Evolutionary conservation across 164 flowering plant genomes (phyloP), one percentile per base, ranked within the genome.

Genomic region (Kingdonia uniflora): DNA sequence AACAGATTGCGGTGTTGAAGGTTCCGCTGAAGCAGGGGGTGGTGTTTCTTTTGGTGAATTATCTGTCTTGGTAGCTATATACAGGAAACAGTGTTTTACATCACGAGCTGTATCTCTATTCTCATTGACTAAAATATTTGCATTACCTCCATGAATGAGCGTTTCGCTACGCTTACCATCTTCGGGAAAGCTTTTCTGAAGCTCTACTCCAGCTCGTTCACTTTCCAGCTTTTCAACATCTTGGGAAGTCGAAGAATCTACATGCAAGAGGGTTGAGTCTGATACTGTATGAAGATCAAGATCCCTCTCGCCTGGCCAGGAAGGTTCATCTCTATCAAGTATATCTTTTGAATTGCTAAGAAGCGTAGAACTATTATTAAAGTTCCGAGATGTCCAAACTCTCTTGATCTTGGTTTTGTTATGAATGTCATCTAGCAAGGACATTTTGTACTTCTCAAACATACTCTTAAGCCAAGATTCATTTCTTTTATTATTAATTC

Each of bases 321-420:
- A 44, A 49, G 14, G 15, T 15, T 35, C 52, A 54, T 44, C 62
- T 16, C 46, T 65, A 58, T 23, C 59, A 20, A 20, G 41, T 8
- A 51, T 17, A 51, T 43, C 62, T 55, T 67, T 67, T 52, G 71
- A 50, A 54, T 60, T 69, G 61, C 23, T 24, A 25, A 56, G 49
- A 29, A 29, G 35, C 43, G 44, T 55, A 19, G 74, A 51, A 48
- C 49, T 68, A 45, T 64, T 65, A 42, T 58, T 65, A 26, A 68
- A 73, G 60, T 84, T 78, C 26, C 77, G 59, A 60, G 78, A 44
- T 6, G 95, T 80, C 92, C 96, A 82, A 50, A 77, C 72, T 58
- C 99, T 81, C 72, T 76, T 84, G 24, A 52, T 71, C 51, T 53
- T 47, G 10, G 78, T 62, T 65, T 63, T 84, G 51, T 80, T 76